phyloP scores from a whole-genome alignment of 768 basidiomycete species.

The Collybiopsis luxurians region DNA sequence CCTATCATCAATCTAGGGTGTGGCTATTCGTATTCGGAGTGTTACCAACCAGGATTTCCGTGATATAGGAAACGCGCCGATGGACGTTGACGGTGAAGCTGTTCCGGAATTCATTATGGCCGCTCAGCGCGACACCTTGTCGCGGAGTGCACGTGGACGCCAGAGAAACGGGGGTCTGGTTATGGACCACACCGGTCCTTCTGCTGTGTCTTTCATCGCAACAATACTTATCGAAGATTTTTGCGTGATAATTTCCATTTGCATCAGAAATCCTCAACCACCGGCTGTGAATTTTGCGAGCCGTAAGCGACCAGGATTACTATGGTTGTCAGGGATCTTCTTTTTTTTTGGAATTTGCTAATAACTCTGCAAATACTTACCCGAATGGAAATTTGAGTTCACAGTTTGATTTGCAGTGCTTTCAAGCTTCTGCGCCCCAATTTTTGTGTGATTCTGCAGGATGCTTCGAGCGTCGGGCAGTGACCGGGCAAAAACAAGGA shows the following conservation, averaged over 20 bases:
- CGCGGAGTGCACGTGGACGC: conserved; percentile 59
- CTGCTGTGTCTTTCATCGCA: not conserved
- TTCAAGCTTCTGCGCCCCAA: no score
- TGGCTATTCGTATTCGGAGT: not conserved
- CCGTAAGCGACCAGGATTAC: not conserved
- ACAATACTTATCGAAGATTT: no score
- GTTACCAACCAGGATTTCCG: not conserved
- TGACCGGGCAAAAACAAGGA: no score
- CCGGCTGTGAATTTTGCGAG: conserved; percentile 5
- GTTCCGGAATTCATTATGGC: conserved; percentile 21
- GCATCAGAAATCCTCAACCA: not conserved
- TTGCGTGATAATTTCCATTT: conserved; percentile 23
- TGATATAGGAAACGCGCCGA: conserved; percentile 5
- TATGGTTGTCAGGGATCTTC: no score
- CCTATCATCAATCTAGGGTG: conserved; percentile 31
- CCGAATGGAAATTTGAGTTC: no score
- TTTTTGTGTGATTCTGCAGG: no score
- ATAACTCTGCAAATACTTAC: no score
- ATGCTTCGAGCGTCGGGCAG: no score
- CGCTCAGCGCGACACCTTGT: conserved; percentile 57
- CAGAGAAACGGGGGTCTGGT: conserved; percentile 20
- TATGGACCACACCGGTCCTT: not conserved
- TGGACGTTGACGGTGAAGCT: conserved; percentile 12
- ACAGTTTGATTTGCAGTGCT: no score
- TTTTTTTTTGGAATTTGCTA: no score